Conservation (phyloP, 768 basidiomycete genomes). For the Dioszegia crocea region DNA sequence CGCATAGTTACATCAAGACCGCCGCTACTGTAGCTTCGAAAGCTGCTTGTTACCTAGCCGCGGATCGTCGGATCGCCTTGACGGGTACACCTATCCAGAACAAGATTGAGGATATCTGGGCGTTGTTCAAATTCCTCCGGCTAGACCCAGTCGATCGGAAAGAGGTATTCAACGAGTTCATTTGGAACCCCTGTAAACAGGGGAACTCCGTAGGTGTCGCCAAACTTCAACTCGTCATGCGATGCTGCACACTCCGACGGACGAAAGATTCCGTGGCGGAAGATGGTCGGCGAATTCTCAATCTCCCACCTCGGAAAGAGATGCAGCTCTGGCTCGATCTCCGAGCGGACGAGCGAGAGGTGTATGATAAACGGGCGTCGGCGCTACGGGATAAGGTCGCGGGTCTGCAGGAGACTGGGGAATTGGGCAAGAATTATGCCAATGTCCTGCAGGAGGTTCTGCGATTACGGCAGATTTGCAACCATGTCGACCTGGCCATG, state of each 20-base stretch:
- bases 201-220: conserved; percentile 77
- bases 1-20: conserved; percentile 89
- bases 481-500: conserved; percentile 68
- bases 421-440: conserved; percentile 97
- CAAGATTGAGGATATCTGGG: conserved; percentile 96
- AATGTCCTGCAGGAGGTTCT: conserved; percentile 95
- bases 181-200: conserved; percentile 87
- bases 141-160: conserved; percentile 90
- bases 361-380: conserved; percentile 83
- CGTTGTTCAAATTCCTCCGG: conserved; percentile 91
- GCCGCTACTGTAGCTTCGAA: conserved; percentile 87
- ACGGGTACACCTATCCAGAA: conserved; percentile 99
- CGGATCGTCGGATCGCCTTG: conserved; percentile 85
- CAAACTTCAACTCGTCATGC: conserved; percentile 95
- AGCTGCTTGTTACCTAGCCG: conserved; percentile 89
- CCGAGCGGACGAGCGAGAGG: conserved; percentile 69
- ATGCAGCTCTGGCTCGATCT: conserved; percentile 81
- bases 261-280: conserved; percentile 83
- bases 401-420: conserved; percentile 77
- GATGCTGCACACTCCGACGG: conserved; percentile 88
- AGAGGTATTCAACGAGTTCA: conserved; percentile 83
- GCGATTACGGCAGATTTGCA: conserved; percentile 94
- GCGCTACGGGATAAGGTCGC: conserved; percentile 90
- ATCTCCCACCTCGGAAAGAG: conserved; percentile 85
- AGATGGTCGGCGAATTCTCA: conserved; percentile 77